A percentile compares a stretch with the other conserved stretches of the same genome.
These are phyloP conservation scores for Paecilomyces formosus DNA, from an alignment of 2,329 filamentous ascomycete species.

Conservation along the genomic window DNA sequence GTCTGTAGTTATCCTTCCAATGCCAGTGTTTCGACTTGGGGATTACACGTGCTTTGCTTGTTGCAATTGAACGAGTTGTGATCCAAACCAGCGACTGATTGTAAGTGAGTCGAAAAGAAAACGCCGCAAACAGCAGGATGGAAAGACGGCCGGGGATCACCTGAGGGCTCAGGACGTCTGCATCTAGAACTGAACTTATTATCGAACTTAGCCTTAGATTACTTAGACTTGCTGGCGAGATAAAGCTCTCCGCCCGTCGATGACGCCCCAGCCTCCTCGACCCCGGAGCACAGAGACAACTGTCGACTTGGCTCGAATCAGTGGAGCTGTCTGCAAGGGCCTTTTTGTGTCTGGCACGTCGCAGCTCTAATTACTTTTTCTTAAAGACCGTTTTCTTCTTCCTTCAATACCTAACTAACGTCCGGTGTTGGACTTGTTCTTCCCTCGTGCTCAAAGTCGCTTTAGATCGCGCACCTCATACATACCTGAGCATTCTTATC, in stretches of 20 bases:
- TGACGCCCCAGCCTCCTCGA: not conserved
- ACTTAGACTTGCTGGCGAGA: not conserved
- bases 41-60: not conserved
- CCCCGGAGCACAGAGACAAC: not conserved
- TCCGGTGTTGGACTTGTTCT: not conserved
- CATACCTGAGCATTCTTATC: not conserved
- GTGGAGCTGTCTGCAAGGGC: not conserved
- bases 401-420: not conserved
- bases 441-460: not conserved
- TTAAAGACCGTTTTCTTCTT: not conserved
- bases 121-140: not conserved
- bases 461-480: not conserved
- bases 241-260: not conserved
- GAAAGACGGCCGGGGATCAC: not conserved
- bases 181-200: not conserved
- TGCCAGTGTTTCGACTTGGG: not conserved
- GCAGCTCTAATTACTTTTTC: not conserved
- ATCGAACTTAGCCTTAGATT: no score
- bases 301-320: not conserved
- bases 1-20: not conserved
- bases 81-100: no score
- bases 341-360: not conserved
- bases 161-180: not conserved
- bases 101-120: not conserved
- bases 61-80: not conserved